Evolutionary conservation across 805 yeast genomes (phyloP).

Genomic region (Nakazawaea ernobii): DNA sequence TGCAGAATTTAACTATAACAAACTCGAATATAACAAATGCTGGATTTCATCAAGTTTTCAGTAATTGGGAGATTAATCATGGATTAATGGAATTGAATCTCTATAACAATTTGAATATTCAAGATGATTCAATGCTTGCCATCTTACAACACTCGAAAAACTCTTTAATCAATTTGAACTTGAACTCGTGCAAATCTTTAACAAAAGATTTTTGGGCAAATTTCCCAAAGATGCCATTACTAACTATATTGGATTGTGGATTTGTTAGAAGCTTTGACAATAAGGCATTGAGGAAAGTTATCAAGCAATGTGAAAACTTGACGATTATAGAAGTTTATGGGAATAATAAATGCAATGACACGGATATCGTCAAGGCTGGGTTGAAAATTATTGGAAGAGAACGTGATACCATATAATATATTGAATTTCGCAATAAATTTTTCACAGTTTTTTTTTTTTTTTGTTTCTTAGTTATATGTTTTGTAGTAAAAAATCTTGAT

Average conservation of each 20-base stretch:
- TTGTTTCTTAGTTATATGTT: too few species aligned
- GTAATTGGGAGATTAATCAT: conserved; percentile 46
- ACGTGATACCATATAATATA: conserved; percentile 45
- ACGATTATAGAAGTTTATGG: conserved; percentile 77
- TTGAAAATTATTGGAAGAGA: conserved; percentile 70
- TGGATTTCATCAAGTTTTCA: conserved; percentile 56
- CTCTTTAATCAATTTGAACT: conserved; percentile 61
- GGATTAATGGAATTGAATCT: conserved; percentile 60
- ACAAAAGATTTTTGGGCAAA: conserved; percentile 38
- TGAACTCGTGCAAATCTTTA: conserved; percentile 67
- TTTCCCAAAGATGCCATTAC: conserved; percentile 44
- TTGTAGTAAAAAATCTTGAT: not conserved
- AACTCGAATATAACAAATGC: conserved; percentile 27
- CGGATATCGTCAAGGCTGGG: conserved; percentile 46
- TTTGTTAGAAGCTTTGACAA: conserved; percentile 78
- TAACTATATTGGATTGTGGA: conserved; percentile 70
- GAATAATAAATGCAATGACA: conserved; percentile 57
- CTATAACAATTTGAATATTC: conserved; percentile 59
- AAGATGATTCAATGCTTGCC: conserved; percentile 56
- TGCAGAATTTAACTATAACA: conserved; percentile 4
- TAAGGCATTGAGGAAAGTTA: conserved; percentile 49
- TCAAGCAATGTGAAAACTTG: conserved; percentile 55
- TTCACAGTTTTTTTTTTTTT: too few species aligned
- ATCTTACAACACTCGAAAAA: conserved; percentile 56
- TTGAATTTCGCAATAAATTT: not conserved